Evolutionary conservation across 163 green algal genomes (phyloP).

Genomic region (Coccomyxa subellipsoidea): DNA sequence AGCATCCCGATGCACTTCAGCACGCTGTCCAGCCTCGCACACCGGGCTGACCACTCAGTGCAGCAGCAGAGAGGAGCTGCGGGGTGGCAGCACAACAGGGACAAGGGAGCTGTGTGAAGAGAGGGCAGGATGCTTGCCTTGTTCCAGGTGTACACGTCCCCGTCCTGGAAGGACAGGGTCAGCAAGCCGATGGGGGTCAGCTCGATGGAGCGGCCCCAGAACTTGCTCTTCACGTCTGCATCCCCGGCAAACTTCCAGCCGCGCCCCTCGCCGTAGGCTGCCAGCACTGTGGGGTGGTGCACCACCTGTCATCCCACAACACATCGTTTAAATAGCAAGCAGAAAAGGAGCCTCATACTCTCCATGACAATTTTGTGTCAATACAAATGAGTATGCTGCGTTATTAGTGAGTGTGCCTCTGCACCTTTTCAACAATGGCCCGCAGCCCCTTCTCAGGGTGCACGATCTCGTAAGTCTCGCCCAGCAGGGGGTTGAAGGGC

Average conservation of each 20-base stretch:
- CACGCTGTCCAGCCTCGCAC: no score
- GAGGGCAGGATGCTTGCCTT: neutral
- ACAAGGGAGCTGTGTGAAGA: no score
- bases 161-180: slow-evolving; percentile 60
- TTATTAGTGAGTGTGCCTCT: no score
- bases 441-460: slow-evolving; percentile 54
- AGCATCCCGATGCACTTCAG: no score
- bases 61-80: no score
- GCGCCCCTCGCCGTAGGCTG: slow-evolving; percentile 53
- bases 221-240: slow-evolving; percentile 72
- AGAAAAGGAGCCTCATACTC: no score
- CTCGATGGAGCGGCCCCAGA: slow-evolving; percentile 81
- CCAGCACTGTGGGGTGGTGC: slow-evolving; percentile 81
- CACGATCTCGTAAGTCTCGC: slow-evolving; percentile 75
- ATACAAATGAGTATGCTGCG: no score
- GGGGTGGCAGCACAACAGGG: no score
- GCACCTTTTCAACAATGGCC: slow-evolving; percentile 77
- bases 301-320: slow-evolving; percentile 38
- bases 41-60: no score
- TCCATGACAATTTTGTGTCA: no score
- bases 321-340: neutral
- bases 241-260: slow-evolving; percentile 65
- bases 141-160: slow-evolving; percentile 53
- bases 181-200: slow-evolving; percentile 60
- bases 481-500: slow-evolving; percentile 85